Evolutionary conservation across 2,329 filamentous ascomycete species (phyloP).

Genomic region (Clonostachys solani): DNA sequence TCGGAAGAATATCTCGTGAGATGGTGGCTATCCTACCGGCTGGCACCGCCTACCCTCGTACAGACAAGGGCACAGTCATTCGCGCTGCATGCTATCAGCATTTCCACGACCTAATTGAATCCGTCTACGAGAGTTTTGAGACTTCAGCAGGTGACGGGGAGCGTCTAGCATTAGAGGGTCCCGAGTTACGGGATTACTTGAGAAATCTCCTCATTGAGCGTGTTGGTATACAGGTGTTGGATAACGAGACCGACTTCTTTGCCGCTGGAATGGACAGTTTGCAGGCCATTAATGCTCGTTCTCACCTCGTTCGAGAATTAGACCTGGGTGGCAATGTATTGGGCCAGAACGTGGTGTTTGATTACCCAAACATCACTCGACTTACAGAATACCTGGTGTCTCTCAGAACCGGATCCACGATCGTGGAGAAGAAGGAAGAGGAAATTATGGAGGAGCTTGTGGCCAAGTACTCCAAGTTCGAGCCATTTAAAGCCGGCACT

Average conservation of each 20-base stretch:
- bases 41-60: conserved; percentile 37
- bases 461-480: conserved; percentile 29
- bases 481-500: conserved; percentile 11
- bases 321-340: conserved; percentile 40
- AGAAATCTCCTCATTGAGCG: conserved; percentile 14
- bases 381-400: conserved; percentile 11
- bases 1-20: conserved; percentile 46
- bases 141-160: conserved; percentile 2
- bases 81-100: conserved; percentile 38
- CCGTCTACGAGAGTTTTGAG: conserved; percentile 21
- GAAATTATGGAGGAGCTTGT: conserved; percentile 24
- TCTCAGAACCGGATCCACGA: conserved; percentile 8
- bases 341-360: conserved; percentile 54
- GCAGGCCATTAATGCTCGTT: conserved; percentile 51
- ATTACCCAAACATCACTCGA: conserved; percentile 27
- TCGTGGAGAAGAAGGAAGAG: conserved; percentile 14
- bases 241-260: conserved; percentile 50
- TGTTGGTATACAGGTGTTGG: conserved; percentile 3
- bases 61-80: conserved; percentile 50
- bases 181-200: conserved; percentile 26
- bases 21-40: conserved; percentile 43
- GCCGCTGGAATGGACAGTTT: conserved; percentile 52
- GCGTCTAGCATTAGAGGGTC: neutral
- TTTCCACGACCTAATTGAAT: conserved; percentile 37
- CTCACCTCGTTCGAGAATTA: conserved; percentile 43